phyloP scores from a whole-genome alignment of 2,329 filamentous ascomycete genomes.

The Phaeosphaeria sp. region DNA sequence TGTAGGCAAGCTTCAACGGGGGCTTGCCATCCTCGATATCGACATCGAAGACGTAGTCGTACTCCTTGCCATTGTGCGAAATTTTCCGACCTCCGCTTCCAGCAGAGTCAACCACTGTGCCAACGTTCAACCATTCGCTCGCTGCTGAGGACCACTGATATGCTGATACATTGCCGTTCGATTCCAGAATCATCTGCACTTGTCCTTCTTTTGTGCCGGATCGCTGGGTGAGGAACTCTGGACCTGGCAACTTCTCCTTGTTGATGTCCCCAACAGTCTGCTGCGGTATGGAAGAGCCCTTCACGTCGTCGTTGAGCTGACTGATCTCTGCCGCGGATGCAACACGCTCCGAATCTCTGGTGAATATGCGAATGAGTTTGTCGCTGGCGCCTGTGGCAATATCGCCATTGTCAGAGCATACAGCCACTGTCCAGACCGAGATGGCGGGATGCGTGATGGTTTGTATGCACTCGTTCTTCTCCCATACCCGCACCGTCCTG shows the following conservation, averaged over 20 bases:
- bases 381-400: slow-evolving; percentile 95
- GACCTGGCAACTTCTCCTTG: slow-evolving; percentile 88
- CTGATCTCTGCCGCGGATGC: slow-evolving; percentile 72
- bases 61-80: slow-evolving; percentile 82
- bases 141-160: slow-evolving; percentile 79
- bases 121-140: slow-evolving; percentile 82
- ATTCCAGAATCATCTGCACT: slow-evolving; percentile 86
- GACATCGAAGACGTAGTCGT: slow-evolving; percentile 96
- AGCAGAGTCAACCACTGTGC: slow-evolving; percentile 90
- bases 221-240: slow-evolving; percentile 82
- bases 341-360: slow-evolving; percentile 70
- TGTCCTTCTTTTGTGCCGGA: slow-evolving; percentile 96
- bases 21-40: slow-evolving; percentile 95
- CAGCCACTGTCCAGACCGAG: slow-evolving; percentile 93
- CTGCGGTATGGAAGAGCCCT: slow-evolving; percentile 83
- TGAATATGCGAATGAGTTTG: slow-evolving; percentile 83
- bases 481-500: slow-evolving; percentile 91
- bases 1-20: slow-evolving; percentile 90
- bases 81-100: slow-evolving; percentile 72
- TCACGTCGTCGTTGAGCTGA: slow-evolving; percentile 82
- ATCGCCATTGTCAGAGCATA: slow-evolving; percentile 80
- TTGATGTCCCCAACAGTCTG: slow-evolving; percentile 80
- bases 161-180: slow-evolving; percentile 81
- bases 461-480: slow-evolving; percentile 80
- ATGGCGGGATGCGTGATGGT: slow-evolving; percentile 97